phyloP scores from a whole-genome alignment of 1,139 yeast genomes.

The Geotrichum australiense region DNA sequence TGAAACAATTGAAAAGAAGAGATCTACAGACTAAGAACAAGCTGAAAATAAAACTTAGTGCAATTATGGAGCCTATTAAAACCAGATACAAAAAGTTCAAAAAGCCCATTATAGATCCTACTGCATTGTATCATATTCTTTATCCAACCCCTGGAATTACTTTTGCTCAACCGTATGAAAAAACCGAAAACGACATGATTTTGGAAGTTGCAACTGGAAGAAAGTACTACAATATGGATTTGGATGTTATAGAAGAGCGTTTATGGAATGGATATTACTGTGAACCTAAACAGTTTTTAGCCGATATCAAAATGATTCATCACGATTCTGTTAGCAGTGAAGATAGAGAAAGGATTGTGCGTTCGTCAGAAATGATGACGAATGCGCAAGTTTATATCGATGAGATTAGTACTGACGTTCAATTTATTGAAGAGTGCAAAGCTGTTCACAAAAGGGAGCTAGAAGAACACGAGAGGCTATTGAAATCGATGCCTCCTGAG shows the following conservation, averaged over 20 bases:
- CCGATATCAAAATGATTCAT: conserved; percentile 78
- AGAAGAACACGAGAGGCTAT: conserved; percentile 14
- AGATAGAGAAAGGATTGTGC: conserved; percentile 77
- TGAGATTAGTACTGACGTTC: conserved; percentile 62
- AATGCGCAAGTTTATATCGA: conserved; percentile 95
- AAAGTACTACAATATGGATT: conserved; percentile 76
- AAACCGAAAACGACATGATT: conserved; percentile 66
- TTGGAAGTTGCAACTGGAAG: conserved; percentile 69
- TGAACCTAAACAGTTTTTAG: conserved; percentile 83
- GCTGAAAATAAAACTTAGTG: conserved; percentile 76
- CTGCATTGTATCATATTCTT: conserved; percentile 64
- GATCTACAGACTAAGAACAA: conserved; percentile 81
- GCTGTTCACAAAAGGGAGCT: conserved; percentile 64
- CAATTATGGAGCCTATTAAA: conserved; percentile 83
- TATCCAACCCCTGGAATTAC: conserved; percentile 40
- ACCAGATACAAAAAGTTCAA: conserved; percentile 80
- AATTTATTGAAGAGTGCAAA: conserved; percentile 68
- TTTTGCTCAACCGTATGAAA: conserved; percentile 43
- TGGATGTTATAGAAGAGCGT: conserved; percentile 89
- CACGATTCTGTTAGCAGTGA: conserved; percentile 67
- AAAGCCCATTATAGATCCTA: conserved; percentile 83
- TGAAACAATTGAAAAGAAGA: conserved; percentile 52
- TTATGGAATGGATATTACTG: conserved; percentile 95
- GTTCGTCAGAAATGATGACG: conserved; percentile 93
- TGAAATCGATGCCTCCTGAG: not conserved